Base-by-base conservation (phyloP, 2,329 filamentous ascomycete genomes). In the Leptographium radiaticola region DNA sequence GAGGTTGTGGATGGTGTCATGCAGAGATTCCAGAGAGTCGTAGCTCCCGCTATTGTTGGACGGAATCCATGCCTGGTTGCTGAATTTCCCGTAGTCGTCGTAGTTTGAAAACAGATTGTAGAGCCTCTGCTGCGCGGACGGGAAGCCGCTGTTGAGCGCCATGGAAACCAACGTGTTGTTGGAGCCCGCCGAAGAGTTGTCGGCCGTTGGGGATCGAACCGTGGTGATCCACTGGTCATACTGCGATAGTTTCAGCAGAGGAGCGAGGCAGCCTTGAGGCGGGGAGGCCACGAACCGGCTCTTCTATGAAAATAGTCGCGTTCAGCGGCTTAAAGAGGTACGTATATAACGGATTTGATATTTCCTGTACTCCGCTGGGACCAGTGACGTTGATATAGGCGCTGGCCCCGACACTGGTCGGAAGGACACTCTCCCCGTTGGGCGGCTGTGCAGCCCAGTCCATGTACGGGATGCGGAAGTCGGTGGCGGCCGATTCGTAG, bases 41-140 rank as follows among this genome's bases (percentile, higher is more conserved):
- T 76, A 76, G 13, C 71, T 71, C 6, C 67, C 68, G 40, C 74
- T 67, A 49, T 73, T 70, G 15, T 68, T 68, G 5, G 70, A 67
- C 9, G 67, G 65, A n/a, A 74, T 73, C 76, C 77, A 83, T 1
- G 75, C 79, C 63, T 86, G 81, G 62, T 83, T 89, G 61, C 83
- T 82, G 63, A 89, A 87, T 16, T 76, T 71, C 16, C 79, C 78
- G 63, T 83, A 87, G 59, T 87, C 77, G 47, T 76, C 71, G 63
- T 86, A 87, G 55, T 77, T 80, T 10, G 82, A 80, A 57, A 86
- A 79, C 1, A 89, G 71, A 51, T 80, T 82, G 61, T 82, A 84
- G 2, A 89, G 71, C 13, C 87, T 75, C 58, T 80, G 73, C 61
- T 81, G 77, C 40, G 83, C 73, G 15, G 74, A 74, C 2, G 70